Evolutionary conservation across 2,329 filamentous ascomycete genomes (phyloP), one percentile per base, ranked within the genome.

Genomic region (Stemphylium lycopersici): DNA sequence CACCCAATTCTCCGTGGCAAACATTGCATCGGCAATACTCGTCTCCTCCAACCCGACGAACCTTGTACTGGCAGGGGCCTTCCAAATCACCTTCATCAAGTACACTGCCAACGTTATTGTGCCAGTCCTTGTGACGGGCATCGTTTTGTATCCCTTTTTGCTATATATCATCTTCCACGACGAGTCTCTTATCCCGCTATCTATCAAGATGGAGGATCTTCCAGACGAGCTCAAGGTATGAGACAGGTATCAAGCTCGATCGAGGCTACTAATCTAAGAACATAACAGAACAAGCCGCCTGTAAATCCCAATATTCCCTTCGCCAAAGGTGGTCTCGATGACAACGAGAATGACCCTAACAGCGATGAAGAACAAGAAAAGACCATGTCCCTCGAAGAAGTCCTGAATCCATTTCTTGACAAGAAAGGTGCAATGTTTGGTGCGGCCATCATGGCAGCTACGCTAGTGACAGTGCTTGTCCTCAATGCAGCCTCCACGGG

Each of bases 31-130:
- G 0, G 88, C 89, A 0, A 89, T 91, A 20, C 78, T 92, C 11
- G 89, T 92, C 8, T 91, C 89, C 0, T 91, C 88, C 0, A 91
- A 91, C 55, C 89, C 89, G 0, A 91, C 89, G 2, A 91, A 91
- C 50, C 81, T 91, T 6, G 88, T 91, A 0, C 80, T 91, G 0
- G 87, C 88, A 0, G 88, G 88, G 3, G 89, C 89, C 2, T 91
- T 91, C 66, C 66, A 83, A 3, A 87, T 91, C 76, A 87, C 83
- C 45, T 91, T 91, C 70, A 84, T 91, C 66, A 79, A 84, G 36
- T 91, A 91, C 66, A 90, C 88, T 0, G 88, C 86, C n/a, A 90
- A 91, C 67, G 89, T 91, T 82, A 87, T 91, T 15, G 86, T 91
- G 0, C 89, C 89, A 0, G 87, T 89, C 1, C 75, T 90, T 18